Evolutionary conservation across 2,329 filamentous ascomycete genomes (phyloP).

Genomic region (Penicillium italicum): DNA sequence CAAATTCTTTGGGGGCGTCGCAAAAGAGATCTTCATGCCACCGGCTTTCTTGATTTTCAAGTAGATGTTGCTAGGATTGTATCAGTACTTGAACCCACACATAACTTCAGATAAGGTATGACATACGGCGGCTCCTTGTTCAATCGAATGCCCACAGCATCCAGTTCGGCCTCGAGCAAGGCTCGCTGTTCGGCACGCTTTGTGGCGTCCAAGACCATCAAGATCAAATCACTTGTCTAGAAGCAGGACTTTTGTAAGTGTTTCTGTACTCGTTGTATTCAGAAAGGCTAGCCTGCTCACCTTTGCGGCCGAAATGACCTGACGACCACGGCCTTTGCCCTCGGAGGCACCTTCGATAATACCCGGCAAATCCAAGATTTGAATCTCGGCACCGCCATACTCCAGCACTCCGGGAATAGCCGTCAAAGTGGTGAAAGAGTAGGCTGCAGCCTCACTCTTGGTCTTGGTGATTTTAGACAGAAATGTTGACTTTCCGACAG

Average conservation of each 20-base stretch:
- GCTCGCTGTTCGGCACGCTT: conserved; percentile 92
- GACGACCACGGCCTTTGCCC: conserved; percentile 89
- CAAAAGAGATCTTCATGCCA: conserved; percentile 98
- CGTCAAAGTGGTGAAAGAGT: conserved; percentile 95
- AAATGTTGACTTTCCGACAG: conserved; percentile 97
- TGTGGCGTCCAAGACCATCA: conserved; percentile 96
- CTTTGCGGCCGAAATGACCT: conserved; percentile 97
- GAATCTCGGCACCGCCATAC: conserved; percentile 96
- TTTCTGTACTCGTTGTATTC: not conserved
- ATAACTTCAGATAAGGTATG: not conserved
- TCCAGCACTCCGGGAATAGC: conserved; percentile 96
- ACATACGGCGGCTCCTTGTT: conserved; percentile 85
- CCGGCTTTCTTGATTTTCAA: conserved; percentile 93
- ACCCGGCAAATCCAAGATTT: conserved; percentile 93
- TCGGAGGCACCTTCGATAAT: conserved; percentile 97
- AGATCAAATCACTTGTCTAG: conserved; percentile 84
- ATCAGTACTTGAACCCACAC: not conserved
- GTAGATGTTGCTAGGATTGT: conserved; percentile 75
- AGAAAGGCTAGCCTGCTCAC: conserved; percentile 29
- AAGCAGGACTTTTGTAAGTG: not conserved
- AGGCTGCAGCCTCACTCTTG: conserved; percentile 90
- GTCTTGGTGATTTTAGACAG: conserved; percentile 99
- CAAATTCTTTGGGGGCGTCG: conserved; percentile 78
- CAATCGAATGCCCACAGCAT: conserved; percentile 89
- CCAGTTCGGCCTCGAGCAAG: conserved; percentile 83